Percentiles rank a stretch among this genome's conserved stretches.
Evolutionary conservation across 2,329 filamentous ascomycete species (phyloP).

Genomic region (Exserohilum rostratum): DNA sequence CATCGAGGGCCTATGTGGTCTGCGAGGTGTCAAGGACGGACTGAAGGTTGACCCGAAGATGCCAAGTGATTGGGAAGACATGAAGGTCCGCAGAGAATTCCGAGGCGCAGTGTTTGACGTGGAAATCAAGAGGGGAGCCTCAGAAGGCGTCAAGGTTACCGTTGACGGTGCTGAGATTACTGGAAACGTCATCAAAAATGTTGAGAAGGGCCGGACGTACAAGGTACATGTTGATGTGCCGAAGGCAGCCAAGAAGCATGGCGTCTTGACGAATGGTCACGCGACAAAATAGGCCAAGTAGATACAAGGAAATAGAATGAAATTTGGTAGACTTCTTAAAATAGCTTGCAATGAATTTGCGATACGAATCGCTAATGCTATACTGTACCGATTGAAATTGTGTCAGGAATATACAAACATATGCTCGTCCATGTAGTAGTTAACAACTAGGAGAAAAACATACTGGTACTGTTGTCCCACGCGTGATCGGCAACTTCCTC

Average conservation of each 20-base stretch:
- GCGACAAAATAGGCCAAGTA: not conserved
- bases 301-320: not conserved
- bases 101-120: constrained; percentile 59
- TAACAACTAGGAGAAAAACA: constrained; percentile 15
- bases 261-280: constrained; percentile 1
- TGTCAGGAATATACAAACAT: no score
- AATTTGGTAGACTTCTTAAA: no score
- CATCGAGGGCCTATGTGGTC: constrained; percentile 62
- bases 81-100: constrained; percentile 58
- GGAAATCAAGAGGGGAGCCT: constrained; percentile 52
- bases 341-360: not conserved
- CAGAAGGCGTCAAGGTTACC: constrained; percentile 51
- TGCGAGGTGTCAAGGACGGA: constrained; percentile 58
- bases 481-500: constrained; percentile 53
- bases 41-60: constrained; percentile 58
- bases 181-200: constrained; percentile 50
- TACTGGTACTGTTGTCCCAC: constrained; percentile 45
- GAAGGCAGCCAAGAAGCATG: constrained; percentile 15
- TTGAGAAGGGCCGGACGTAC: constrained; percentile 55
- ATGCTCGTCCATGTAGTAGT: no score
- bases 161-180: constrained; percentile 50
- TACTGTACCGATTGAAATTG: no score
- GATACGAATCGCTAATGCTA: not conserved
- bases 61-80: constrained; percentile 57
- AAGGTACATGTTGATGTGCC: constrained; percentile 51